Percentiles rank a stretch among this genome's conserved stretches.
These are phyloP conservation scores for Rhizopogon salebrosus DNA, from an alignment of 768 basidiomycete species.

Conservation along the genomic window DNA sequence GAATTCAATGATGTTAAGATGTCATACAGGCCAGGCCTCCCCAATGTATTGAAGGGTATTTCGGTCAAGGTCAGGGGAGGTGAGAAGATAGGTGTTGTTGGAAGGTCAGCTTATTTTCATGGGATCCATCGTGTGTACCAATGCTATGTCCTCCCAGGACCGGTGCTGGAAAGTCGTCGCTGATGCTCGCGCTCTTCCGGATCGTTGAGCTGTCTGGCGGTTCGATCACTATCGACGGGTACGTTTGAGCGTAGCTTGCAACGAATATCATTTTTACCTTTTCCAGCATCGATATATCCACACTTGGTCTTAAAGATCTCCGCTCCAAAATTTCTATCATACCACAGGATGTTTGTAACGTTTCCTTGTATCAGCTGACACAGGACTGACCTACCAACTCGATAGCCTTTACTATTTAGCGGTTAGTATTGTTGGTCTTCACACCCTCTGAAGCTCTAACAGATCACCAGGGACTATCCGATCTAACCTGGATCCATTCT, in stretches of 20 bases:
- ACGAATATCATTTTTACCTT: not conserved
- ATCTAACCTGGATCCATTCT: constrained; percentile 58
- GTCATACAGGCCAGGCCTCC: constrained; percentile 68
- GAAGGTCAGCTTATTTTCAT: constrained; percentile 30
- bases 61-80: constrained; percentile 54
- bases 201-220: constrained; percentile 64
- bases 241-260: constrained; percentile 7
- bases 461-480: constrained; percentile 47
- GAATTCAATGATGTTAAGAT: constrained; percentile 55
- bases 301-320: constrained; percentile 61
- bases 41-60: constrained; percentile 63
- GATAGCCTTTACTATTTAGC: constrained; percentile 51
- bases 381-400: constrained; percentile 4
- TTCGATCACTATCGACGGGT: constrained; percentile 61
- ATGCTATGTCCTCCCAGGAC: constrained; percentile 20
- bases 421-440: constrained; percentile 34
- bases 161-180: constrained; percentile 57
- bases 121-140: not conserved
- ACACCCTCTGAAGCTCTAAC: constrained; percentile 10
- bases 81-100: constrained; percentile 78
- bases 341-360: constrained; percentile 53
- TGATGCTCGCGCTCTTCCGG: constrained; percentile 62
- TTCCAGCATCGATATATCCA: constrained; percentile 57
- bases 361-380: not conserved
- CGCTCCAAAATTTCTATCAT: constrained; percentile 58